Percentiles rank a stretch among this genome's conserved stretches.
phyloP scores from a whole-genome alignment of 2,329 filamentous ascomycete species.

The Pseudogymnoascus sp. region DNA sequence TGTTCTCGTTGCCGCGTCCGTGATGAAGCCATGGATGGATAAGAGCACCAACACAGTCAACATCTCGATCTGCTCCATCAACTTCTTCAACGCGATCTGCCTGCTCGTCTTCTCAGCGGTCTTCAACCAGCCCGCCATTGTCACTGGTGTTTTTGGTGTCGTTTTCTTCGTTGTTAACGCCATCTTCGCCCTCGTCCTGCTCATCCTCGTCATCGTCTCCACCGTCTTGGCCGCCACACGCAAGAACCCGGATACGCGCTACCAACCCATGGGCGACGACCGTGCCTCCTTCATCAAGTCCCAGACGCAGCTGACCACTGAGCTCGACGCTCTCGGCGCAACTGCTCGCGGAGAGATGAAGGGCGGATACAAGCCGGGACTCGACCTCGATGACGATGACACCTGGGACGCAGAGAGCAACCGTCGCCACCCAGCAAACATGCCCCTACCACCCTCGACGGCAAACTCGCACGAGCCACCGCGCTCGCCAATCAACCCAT shows the following conservation, averaged over 20 bases:
- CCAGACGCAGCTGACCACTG: slow-evolving; percentile 76
- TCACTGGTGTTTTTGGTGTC: slow-evolving; percentile 81
- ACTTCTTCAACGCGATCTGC: slow-evolving; percentile 87
- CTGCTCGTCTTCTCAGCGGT: slow-evolving; percentile 80
- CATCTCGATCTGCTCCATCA: slow-evolving; percentile 81
- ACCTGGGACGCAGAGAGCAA: slow-evolving; percentile 54
- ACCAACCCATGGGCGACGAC: slow-evolving; percentile 95
- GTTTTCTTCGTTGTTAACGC: slow-evolving; percentile 85
- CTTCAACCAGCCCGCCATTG: slow-evolving; percentile 74
- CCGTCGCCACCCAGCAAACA: slow-evolving; percentile 34
- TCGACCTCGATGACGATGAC: slow-evolving; percentile 65
- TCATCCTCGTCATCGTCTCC: slow-evolving; percentile 72
- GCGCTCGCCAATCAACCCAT: slow-evolving; percentile 41
- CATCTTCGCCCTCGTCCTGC: slow-evolving; percentile 69
- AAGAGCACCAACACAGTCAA: slow-evolving; percentile 97
- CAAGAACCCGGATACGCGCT: slow-evolving; percentile 90
- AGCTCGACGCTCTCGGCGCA: slow-evolving; percentile 81
- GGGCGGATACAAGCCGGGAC: slow-evolving; percentile 45
- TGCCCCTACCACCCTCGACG: slow-evolving; percentile 25
- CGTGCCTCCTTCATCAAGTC: slow-evolving; percentile 97
- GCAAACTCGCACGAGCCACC: slow-evolving; percentile 28
- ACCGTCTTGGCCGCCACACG: slow-evolving; percentile 74
- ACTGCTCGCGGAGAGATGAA: slow-evolving; percentile 77
- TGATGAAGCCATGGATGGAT: slow-evolving; percentile 94
- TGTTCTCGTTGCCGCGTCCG: slow-evolving; percentile 67